Evolutionary conservation across 345 rosid species (phyloP), one percentile per base, ranked within the genome.

Genomic region (Brassica nigra): DNA sequence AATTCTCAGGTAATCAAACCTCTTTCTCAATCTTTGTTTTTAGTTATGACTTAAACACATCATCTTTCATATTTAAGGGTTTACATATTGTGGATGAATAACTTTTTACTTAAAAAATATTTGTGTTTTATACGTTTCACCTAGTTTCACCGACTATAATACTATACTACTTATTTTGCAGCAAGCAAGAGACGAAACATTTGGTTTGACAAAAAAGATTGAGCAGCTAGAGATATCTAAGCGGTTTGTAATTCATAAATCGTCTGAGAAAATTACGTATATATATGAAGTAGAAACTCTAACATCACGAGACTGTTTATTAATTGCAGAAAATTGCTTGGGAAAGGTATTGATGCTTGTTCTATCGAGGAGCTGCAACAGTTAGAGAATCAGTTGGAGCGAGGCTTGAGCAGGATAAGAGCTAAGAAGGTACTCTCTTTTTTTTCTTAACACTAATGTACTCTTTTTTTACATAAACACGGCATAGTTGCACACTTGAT

Each of bases 331-430:
- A 92, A 90, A 75, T 70, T 95, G 31, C 33, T 88, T 14, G 99
- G 99, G 81, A 85, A 86, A 70, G 92, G 86, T 36, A 78, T 92
- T 77, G 94, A 85, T 68, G 39, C 68, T 29, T 91, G 94, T 76
- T 82, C 93, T 6, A 27, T 81, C 14, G 91, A 87, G 65, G 98
- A 95, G 73, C 86, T 95, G 18, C 84, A 84, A 66, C 90, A 87
- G 59, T 42, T 90, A 34, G 99, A 92, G 84, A 90, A 73, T 77
- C 97, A 92, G 78, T 12, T 93, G 83, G 96, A 89, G 11, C 86
- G 88, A 81, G 78, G 98, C 86, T 88, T 95, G 62, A 79, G 80
- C 77, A 88, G 71, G 80, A 87, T 95, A 63, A 87, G 97, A 85
- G 89, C 91, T 23, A 90, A 85, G 86, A 92, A 93, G 99, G 98